Evolutionary conservation across 2,329 filamentous ascomycete species (phyloP).

Genomic region (Pseudopyricularia javanii): DNA sequence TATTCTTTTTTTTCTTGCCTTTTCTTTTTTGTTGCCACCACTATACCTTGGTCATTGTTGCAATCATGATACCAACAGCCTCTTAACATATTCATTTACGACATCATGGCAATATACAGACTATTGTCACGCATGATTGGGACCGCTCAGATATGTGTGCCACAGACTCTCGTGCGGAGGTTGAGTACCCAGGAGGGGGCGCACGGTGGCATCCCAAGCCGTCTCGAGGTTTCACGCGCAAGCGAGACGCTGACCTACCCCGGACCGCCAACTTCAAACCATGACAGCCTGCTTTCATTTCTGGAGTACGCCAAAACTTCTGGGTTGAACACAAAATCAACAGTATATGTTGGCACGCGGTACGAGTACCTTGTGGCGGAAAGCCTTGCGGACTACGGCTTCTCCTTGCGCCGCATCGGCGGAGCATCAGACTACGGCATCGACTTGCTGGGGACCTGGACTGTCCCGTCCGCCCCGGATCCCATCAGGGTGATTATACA

Average conservation of each 20-base stretch:
- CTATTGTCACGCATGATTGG: neutral
- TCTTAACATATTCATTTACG: neutral
- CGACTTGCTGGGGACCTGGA: conserved; percentile 63
- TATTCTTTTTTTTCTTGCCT: too few species aligned
- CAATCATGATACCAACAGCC: neutral
- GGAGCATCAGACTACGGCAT: conserved; percentile 58
- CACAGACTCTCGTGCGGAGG: neutral
- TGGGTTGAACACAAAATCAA: conserved; percentile 40
- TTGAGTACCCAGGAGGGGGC: neutral
- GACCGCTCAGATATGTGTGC: neutral
- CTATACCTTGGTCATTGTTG: neutral
- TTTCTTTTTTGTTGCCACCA: too few species aligned
- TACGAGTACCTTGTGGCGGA: conserved; percentile 61
- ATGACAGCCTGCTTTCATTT: conserved; percentile 54
- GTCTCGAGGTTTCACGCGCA: neutral
- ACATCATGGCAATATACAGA: neutral
- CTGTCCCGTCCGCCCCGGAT: conserved; percentile 30
- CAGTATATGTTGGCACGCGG: conserved; percentile 58
- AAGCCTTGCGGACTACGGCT: conserved; percentile 46
- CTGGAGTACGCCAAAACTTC: conserved; percentile 47
- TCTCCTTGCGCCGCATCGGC: conserved; percentile 53
- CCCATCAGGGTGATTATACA: conserved; percentile 43
- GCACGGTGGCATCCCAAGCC: neutral
- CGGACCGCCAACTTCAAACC: conserved; percentile 32
- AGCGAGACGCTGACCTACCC: conserved; percentile 25